A percentile compares a stretch with the other conserved stretches of the same genome.
phyloP scores from a whole-genome alignment of 129 eudicot species.

The sunflower (Helianthus annuus) region HanXRQr2.0-SUNRISE NC_035441.2:139067795-139068294 shows the following conservation, averaged over 20 bases:
- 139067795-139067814: conserved; percentile 53
- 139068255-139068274: conserved; percentile 82
- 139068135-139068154: conserved; percentile 57
- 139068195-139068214: conserved; percentile 77
- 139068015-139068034: conserved; percentile 48
- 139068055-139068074: conserved; percentile 57
- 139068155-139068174: conserved; percentile 61
- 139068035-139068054: conserved; percentile 48
- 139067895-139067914: conserved; percentile 36
- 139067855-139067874: conserved; percentile 62
- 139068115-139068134: conserved; percentile 73
- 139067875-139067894: conserved; percentile 75
- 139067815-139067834: conserved; percentile 34
- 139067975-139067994: conserved; percentile 29
- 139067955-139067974: conserved; percentile 64
- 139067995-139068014: conserved; percentile 43
- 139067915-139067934: conserved; percentile 57
- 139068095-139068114: conserved; percentile 47
- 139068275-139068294: conserved; percentile 77
- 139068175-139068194: conserved; percentile 56
- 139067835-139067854: conserved; percentile 48
- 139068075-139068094: conserved; percentile 63
- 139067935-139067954: conserved; percentile 57
- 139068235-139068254: conserved; percentile 53
- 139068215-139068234: conserved; percentile 60